Base-by-base conservation (phyloP, 2,329 filamentous ascomycete genomes). In the Diaporthe citri region DNA sequence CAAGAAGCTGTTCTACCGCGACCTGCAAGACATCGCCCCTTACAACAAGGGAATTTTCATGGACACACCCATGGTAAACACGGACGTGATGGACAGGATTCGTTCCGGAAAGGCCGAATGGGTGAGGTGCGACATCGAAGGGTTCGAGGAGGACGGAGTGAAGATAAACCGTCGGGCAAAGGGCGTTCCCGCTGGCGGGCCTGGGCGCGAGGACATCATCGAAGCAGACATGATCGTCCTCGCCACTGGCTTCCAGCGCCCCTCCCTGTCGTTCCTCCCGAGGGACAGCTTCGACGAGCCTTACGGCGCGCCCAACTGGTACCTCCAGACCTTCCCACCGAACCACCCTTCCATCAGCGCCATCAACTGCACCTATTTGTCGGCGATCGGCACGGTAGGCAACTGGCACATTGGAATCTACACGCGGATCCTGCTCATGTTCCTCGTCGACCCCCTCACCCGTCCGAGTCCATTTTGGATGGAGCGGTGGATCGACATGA, bases 321-420 rank as follows among this genome's bases (percentile, higher is more conserved):
- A 97, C 79, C 88, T 97, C 0, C 95, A 97, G 82, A 94, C 93
- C 0, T 97, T 97, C 84, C 95, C 95, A 6, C 93, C 95, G 0
- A 83, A 86, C 4, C 93, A 96, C 78, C 90, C 93, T 0, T 92
- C 91, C 46, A 88, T 97, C 64, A 95, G 93, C 77, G 93, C 92
- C 77, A 96, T 95, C 84, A 97, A 97, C 84, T 89, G 93, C 86
- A 97, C 94, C 0, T 97, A 96, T 78, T 87, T 95, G 73, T 91
- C 93, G 72, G 94, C 92, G 5, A 96, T 97, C 74, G 94, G 94
- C 0, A 93, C 93, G 0, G 94, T 97, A 1, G 93, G 95, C 0
- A 96, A 97, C 82, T 96, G 94, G 89, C 95, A 97, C 80, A 96
- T 97, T 60, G 95, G 95, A 6, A 96, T 97, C 79, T 97, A 97